Percentiles rank a stretch among this genome's conserved stretches.
Conservation (phyloP, 352 stramenopile genomes). For the Pythium oligandrum region DNA sequence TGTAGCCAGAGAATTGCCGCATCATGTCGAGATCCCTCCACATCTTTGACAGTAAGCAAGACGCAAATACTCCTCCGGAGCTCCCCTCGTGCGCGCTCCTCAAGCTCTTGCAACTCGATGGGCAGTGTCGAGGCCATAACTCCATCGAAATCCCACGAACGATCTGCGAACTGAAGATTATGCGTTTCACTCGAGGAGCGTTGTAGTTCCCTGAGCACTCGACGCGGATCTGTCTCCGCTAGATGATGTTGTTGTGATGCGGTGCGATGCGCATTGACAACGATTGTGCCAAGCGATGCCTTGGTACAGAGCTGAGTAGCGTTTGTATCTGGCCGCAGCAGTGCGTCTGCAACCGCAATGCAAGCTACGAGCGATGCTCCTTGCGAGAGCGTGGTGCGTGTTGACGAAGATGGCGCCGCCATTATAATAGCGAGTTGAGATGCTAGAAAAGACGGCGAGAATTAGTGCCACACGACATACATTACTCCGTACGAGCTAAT, state of each 20-base stretch:
- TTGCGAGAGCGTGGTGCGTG: too few relatives aligned
- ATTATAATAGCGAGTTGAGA: too few relatives aligned
- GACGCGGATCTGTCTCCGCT: background rate
- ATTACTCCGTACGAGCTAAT: background rate
- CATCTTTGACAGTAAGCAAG: constrained; percentile 18
- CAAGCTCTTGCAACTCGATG: constrained; percentile 55
- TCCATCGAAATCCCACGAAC: constrained; percentile 61
- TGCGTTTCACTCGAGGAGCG: too few relatives aligned
- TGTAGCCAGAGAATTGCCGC: constrained; percentile 30
- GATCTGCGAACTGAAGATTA: constrained; percentile 24
- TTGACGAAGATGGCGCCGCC: background rate
- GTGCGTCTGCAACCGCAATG: constrained; percentile 33
- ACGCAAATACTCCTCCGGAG: constrained; percentile 25
- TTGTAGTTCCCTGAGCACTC: background rate
- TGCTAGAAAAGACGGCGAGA: too few relatives aligned
- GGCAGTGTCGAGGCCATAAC: constrained; percentile 37
- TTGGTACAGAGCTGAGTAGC: constrained; percentile 42
- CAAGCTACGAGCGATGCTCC: constrained; percentile 33
- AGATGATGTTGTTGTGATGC: constrained; percentile 25
- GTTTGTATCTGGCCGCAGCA: constrained; percentile 19
- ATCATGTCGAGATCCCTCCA: constrained; percentile 4
- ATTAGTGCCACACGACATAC: background rate
- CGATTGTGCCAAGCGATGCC: constrained; percentile 34
- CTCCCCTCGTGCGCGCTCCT: constrained; percentile 23
- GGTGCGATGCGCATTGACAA: constrained; percentile 51